Evolutionary conservation across 1,284 basidiomycete genomes (phyloP), one percentile per base, ranked within the genome.

Genomic region (Hymenochaete sp.): DNA sequence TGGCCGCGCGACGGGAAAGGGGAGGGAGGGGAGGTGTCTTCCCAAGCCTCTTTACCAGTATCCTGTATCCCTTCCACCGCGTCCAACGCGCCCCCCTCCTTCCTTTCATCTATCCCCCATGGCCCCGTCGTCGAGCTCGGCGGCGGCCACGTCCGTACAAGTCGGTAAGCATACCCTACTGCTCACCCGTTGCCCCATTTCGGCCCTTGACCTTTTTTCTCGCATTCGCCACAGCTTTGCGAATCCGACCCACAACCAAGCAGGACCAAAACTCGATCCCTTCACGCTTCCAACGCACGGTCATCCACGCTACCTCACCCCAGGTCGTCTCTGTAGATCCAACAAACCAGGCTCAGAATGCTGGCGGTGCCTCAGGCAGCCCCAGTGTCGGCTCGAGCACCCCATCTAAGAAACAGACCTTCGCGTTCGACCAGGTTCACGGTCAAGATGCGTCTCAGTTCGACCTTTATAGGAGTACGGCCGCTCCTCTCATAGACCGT

Each of bases 401-500:
- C 36, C 69, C 68, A 19, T 67, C 70, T 54, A 86, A 89, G 68
- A 92, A 90, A 64, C 90, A 93, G 56, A 65, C 72, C 38, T 98
- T 98, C 64, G 81, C 79, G 47, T 98, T 96, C 63, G 96, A 98
- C 71, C 85, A 91, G 55, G 95, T 98, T 42, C 82, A 95, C 56
- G 75, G 78, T 2, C 90, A 89, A 22, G 68, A 78, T 31, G 79
- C 89, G 28, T 83, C 82, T 0, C 95, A 98, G 62, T 75, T 82
- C 62, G 77, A 82, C 28, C 75, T 98, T 54, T 98, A 90, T 64
- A 79, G 80, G 31, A 73, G 76, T 4, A 89, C 88, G 19, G 89
- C 92, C 4, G 77, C 82, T 48, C 85, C 90, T 19, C 81, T 96
- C 54, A 76, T 98, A 52, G 80, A 84, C 24, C 86, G 89, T 53